Base-by-base conservation (phyloP, 2,329 filamentous ascomycete species). In the Sporothrix sp. region DNA sequence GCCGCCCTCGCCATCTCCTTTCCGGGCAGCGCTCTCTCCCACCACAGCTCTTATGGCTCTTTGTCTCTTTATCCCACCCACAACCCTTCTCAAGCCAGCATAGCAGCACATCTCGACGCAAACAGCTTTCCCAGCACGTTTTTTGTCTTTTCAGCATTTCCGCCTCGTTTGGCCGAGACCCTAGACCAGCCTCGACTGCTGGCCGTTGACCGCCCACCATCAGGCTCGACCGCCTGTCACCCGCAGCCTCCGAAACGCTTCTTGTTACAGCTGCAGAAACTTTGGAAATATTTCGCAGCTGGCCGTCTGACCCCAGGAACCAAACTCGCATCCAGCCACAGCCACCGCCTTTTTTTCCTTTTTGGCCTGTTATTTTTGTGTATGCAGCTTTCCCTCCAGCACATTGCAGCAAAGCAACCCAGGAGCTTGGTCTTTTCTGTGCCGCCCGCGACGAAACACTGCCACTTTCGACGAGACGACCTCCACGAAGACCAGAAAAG, bases 181-280 rank as follows among this genome's bases (percentile, higher is more conserved):
- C 28, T 35, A 35, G 35, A 49, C 37, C 37, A 18, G 10, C 38
- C 4, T 7, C 20, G 20, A 14, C 16, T 35, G 28, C 43, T 25
- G 18, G 7, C 32, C 33, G 20, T 46, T 27, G 43, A 36, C 18
- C 21, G 13, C 25, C 39, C 47, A 39, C 51, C 60, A 21, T 32
- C 42, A 27, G 33, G 10, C n/a, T 23, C 11, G 51, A 51, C 50
- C 46, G 42, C 35, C 48, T 48, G 36, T 39, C 60, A 55, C 62
- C 55, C 47, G 52, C 61, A 56, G 57, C 58, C 59, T 65, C 68
- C 67, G 66, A 69, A 70, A 70, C 68, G 65, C 61, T 62, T 65
- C 62, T 63, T 68, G 69, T 71, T 66, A n/a, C n/a, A n/a, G n/a
- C n/a, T n/a, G n/a, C n/a, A n/a, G n/a, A n/a, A n/a, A n/a, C n/a